Evolutionary conservation across 1,284 basidiomycete genomes (phyloP), one percentile per base, ranked within the genome.

Genomic region (Fomitiporia mediterranea): DNA sequence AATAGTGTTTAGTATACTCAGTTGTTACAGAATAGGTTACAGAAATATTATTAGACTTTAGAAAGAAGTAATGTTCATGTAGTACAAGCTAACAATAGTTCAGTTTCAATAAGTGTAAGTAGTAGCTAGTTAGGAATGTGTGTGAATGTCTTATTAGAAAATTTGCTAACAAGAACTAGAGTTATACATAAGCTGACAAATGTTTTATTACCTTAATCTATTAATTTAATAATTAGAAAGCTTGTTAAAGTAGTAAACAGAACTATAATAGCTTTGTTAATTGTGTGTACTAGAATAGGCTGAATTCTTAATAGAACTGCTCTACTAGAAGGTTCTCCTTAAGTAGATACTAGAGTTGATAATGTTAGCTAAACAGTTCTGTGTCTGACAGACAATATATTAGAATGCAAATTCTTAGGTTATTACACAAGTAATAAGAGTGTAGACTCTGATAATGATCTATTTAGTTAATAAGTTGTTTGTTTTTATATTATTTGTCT

Each of bases 341-440:
- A 82, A 81, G 77, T 77, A 8, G 75, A 82, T 19, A 67, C 71
- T 43, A 78, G 74, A 28, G 64, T 79, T 21, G 67, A 70, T 28
- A 72, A 77, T 59, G 69, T 74, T 47, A 76, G 90, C 60, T 89
- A 88, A 88, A 94, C 91, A 0, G 69, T 99, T 1, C 78, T 99
- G 3, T 91, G 90, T 62, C 97, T 97, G 1, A 86, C 84, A 1
- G 97, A 99, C 66, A 85, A 88, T 58, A 94, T 96, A 0, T 97
- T 98, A 76, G 88, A 93, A 62, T 74, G 80, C n/a, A n/a, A n/a
- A n/a, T n/a, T n/a, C n/a, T n/a, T n/a, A n/a, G n/a, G n/a, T n/a
- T n/a, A n/a, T n/a, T n/a, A n/a, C n/a, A n/a, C n/a, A n/a, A n/a
- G n/a, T n/a, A n/a, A n/a, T n/a, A n/a, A n/a, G n/a, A n/a, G n/a